phyloP scores from a whole-genome alignment of 2,329 filamentous ascomycete genomes.

The Sporothrix inflata region DNA sequence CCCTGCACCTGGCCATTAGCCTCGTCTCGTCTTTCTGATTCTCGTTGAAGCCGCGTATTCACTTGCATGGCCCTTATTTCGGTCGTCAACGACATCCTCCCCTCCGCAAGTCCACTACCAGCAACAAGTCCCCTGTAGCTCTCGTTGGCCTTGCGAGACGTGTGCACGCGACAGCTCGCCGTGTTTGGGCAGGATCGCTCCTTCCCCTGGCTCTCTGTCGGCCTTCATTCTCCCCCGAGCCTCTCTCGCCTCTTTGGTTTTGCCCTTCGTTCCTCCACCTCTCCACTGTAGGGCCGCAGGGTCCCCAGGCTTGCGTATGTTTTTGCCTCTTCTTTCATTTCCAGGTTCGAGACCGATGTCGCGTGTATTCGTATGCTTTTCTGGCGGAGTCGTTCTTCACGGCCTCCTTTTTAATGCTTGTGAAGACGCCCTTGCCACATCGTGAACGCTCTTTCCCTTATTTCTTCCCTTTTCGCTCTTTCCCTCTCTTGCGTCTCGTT shows the following conservation, averaged over 20 bases:
- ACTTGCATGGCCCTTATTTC: constrained; percentile 2
- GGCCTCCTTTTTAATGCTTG: neutral
- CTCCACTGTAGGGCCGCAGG: neutral
- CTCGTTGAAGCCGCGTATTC: constrained; percentile 1
- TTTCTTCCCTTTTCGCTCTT: neutral
- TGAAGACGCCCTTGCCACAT: neutral
- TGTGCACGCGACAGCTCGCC: constrained; percentile 23
- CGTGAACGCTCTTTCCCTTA: neutral
- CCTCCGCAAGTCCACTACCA: neutral
- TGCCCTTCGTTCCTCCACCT: neutral
- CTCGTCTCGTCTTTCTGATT: neutral
- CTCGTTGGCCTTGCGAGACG: neutral
- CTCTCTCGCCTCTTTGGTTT: no score
- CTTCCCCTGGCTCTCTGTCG: neutral
- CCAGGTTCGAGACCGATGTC: neutral
- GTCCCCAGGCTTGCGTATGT: neutral
- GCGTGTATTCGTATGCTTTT: constrained; percentile 16
- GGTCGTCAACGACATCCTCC: neutral
- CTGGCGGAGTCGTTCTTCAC: neutral
- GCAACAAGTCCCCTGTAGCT: neutral
- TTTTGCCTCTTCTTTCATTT: neutral
- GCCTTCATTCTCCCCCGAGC: neutral
- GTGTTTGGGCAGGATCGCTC: constrained; percentile 15
- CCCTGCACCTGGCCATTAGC: neutral
- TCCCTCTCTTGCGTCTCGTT: neutral